Evolutionary conservation across 192 early-diverging fungal genomes (phyloP).

Genomic region (Rhizoclosmatium globosum): DNA sequence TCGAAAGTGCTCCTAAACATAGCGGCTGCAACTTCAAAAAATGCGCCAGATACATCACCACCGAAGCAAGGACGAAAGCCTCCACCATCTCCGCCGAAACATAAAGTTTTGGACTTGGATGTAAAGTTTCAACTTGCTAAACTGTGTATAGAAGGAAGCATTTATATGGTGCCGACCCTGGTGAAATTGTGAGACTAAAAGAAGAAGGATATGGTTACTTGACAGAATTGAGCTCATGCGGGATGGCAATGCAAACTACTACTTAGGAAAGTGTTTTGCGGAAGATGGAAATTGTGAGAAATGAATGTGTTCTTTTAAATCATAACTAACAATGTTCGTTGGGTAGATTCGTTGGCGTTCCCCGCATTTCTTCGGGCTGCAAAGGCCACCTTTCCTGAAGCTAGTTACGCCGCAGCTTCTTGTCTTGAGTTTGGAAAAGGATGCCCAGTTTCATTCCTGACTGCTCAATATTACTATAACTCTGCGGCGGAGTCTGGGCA

Average conservation of each 20-base stretch:
- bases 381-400: conserved; percentile 73
- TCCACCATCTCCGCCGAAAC: conserved; percentile 1
- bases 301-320: neutral
- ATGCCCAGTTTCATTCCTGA: conserved; percentile 60
- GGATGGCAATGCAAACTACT: conserved; percentile 70
- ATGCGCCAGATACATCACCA: too few relatives aligned
- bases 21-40: too few relatives aligned
- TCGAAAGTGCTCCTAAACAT: too few relatives aligned
- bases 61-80: neutral
- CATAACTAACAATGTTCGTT: neutral
- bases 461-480: conserved; percentile 76
- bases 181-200: conserved; percentile 28
- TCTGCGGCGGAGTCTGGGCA: conserved; percentile 75
- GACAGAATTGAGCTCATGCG: conserved; percentile 62
- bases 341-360: conserved; percentile 65
- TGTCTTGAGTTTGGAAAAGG: conserved; percentile 76
- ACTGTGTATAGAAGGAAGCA: conserved; percentile 30
- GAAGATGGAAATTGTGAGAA: conserved; percentile 55
- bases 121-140: conserved; percentile 25
- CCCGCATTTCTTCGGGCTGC: conserved; percentile 77
- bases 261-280: conserved; percentile 48
- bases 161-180: neutral
- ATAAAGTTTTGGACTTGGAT: neutral
- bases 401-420: conserved; percentile 68
- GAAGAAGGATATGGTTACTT: conserved; percentile 76